Base-by-base conservation (phyloP, 164 flowering plant genomes). In the Stephania japonica region DNA sequence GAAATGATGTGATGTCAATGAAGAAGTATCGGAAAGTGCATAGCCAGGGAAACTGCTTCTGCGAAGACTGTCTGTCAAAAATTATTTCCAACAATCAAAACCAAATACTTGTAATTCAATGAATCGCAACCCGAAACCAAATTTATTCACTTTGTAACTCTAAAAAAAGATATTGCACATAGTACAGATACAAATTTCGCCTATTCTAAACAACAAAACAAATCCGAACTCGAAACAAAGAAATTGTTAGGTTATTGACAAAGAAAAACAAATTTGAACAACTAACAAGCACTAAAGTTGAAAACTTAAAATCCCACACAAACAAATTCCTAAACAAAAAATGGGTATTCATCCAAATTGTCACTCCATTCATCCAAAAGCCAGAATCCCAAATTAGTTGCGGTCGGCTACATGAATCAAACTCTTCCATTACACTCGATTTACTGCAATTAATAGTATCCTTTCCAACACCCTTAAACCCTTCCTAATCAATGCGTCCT, bases 1-100 rank as follows among this genome's bases (percentile, higher is more conserved):
- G 44, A 64, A 61, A 65, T 77, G 78, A 70, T 76, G 80, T 61
- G 81, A 62, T 44, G 77, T 26, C 27, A 82, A 76, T 16, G 72
- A 25, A 49, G 89, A 74, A 65, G 79, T n/a, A 67, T 86, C 86
- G 42, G 86, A 78, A 41, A 83, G 32, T 63, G 82, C 70, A 74
- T 84, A 81, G 23, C 88, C 89, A 74, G 88, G 82, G 80, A 86
- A 86, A 41, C 71, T 72, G 26, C 84, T 19, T 67, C 75, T 77
- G 50, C 79, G 66, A 68, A 71, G 70, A 80, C 24, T 72, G 4
- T 75, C 83, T 80, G 83, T 49, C 14, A 69, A 72, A 32, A 73
- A 65, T 42, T 26, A 72, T 38, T 65, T 38, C 66, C 61, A 75
- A 59, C 42, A 65, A 75, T 42, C 49, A 72, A 75, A 69, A 66